Percentiles rank a stretch among this genome's conserved stretches.
Evolutionary conservation across 176 grass and related monocot species (phyloP).

Genomic region (Elymus sibiricus): DNA sequence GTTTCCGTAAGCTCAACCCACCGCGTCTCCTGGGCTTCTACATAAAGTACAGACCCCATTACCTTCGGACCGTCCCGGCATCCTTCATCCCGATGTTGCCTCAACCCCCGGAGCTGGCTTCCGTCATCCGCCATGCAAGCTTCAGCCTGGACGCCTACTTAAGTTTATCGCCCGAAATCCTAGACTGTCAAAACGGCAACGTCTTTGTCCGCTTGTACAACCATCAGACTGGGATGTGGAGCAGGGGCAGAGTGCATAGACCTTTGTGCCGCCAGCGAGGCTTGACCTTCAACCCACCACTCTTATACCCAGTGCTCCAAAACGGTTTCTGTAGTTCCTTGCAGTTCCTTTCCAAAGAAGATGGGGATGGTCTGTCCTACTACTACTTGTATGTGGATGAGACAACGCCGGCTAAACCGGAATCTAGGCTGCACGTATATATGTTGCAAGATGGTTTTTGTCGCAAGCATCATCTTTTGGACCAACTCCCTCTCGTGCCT

Average conservation of each 20-base stretch:
- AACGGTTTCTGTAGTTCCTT: no score
- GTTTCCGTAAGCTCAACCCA: neutral
- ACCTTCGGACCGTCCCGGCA: neutral
- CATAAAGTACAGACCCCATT: neutral
- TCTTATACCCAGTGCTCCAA: no score
- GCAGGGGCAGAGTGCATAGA: neutral
- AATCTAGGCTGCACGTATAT: neutral
- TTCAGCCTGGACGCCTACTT: neutral
- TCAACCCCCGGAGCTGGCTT: neutral
- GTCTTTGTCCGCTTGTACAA: neutral
- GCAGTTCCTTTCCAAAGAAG: neutral
- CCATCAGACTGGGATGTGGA: neutral
- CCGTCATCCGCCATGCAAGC: neutral
- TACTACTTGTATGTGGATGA: neutral
- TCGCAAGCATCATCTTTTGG: neutral
- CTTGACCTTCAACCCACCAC: neutral
- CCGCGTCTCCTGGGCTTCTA: neutral
- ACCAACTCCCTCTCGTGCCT: neutral
- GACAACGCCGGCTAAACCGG: neutral
- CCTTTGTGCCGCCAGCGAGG: neutral
- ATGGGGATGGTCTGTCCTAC: neutral
- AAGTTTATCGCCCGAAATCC: neutral
- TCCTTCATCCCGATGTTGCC: neutral
- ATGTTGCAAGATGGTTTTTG: neutral
- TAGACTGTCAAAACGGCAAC: neutral